A percentile compares a stretch with the other conserved stretches of the same genome.
Evolutionary conservation across 345 rosid species (phyloP).

Genomic region (Eucalyptus viminalis): DNA sequence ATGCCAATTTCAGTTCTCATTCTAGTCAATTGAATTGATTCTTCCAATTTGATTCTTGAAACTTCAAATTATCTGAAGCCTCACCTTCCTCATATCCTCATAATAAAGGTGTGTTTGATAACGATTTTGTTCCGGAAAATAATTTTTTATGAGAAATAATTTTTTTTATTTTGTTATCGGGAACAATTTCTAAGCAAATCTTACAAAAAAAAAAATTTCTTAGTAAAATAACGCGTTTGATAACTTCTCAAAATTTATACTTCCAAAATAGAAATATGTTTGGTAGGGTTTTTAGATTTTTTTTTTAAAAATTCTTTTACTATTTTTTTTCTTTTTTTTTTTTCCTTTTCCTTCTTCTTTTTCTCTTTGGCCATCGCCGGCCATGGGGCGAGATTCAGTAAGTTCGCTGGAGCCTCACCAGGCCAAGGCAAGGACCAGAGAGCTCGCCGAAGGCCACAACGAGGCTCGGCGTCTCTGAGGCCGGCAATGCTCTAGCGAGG

Average conservation of each 20-base stretch:
- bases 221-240: no score
- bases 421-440: rapidly evolving
- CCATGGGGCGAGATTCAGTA: rapidly evolving
- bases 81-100: not conserved
- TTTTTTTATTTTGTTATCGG: rapidly evolving
- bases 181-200: no score
- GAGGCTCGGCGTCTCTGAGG: rapidly evolving
- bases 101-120: rapidly evolving
- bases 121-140: rapidly evolving
- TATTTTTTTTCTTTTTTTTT: no score
- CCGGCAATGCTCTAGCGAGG: rapidly evolving
- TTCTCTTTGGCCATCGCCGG: rapidly evolving
- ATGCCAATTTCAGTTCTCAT: rapidly evolving
- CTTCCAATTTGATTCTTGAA: rapidly evolving
- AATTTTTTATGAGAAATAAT: no score
- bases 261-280: rapidly evolving
- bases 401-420: no score
- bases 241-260: no score
- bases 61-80: not conserved
- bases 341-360: no score
- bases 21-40: not conserved
- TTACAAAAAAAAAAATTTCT: no score
- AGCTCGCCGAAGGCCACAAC: no score
- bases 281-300: no score
- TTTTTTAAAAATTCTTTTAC: no score